Evolutionary conservation across 371 early-diverging fungal genomes (phyloP).

Genomic region (Nematocida ironsii): DNA sequence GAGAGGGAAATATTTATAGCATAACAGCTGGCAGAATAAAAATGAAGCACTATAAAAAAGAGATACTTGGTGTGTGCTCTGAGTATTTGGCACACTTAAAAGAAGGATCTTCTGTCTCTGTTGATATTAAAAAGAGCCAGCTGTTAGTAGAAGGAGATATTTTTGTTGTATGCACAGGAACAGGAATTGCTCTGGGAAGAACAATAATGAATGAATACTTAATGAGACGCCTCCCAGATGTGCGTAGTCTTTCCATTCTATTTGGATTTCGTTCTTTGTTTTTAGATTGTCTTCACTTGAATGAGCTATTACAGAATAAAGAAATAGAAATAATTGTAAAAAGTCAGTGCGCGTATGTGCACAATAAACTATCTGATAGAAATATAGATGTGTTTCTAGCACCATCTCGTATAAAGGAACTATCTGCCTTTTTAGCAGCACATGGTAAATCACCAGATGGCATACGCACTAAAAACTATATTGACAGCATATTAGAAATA

Average conservation of each 20-base stretch:
- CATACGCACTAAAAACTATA: not conserved
- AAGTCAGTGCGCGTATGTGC: not conserved
- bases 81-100: constrained; percentile 60
- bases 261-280: constrained; percentile 65
- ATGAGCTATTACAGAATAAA: constrained; percentile 25
- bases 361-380: not conserved
- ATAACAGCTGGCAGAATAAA: constrained; percentile 48
- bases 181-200: constrained; percentile 65
- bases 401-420: not conserved
- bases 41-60: constrained; percentile 23
- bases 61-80: constrained; percentile 64
- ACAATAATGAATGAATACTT: constrained; percentile 55
- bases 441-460: not conserved
- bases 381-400: not conserved
- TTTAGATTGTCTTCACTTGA: constrained; percentile 56
- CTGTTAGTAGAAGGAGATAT: constrained; percentile 60
- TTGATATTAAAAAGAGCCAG: constrained; percentile 55
- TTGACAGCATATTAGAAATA: constrained; percentile 3
- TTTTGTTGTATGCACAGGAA: constrained; percentile 66
- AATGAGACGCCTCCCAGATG: constrained; percentile 25
- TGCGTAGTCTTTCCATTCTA: constrained; percentile 32
- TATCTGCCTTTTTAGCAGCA: not conserved
- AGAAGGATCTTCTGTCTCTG: constrained; percentile 12
- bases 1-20: constrained; percentile 44
- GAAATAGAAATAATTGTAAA: not conserved